phyloP scores from a whole-genome alignment of 805 yeast species.

The Wickerhamiella allomyrinae region DNA sequence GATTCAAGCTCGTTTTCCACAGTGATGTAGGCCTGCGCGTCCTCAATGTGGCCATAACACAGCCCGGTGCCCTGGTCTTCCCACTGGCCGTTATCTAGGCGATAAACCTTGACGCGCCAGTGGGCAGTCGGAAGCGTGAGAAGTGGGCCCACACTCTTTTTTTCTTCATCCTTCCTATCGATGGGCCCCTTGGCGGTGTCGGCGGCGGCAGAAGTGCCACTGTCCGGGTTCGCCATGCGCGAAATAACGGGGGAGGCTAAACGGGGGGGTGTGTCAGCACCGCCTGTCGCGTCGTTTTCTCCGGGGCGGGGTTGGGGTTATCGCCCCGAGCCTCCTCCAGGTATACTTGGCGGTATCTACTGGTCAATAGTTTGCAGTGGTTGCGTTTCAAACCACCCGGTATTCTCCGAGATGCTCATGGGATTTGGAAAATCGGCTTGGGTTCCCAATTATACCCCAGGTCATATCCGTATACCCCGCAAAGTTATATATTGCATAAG shows the following conservation, averaged over 20 bases:
- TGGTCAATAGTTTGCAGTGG: too few relatives aligned
- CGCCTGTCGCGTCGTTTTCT: not conserved
- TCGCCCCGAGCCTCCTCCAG: too few relatives aligned
- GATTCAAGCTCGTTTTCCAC: conserved; percentile 60
- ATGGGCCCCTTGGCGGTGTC: too few relatives aligned
- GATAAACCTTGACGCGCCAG: conserved; percentile 82
- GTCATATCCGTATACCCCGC: too few relatives aligned
- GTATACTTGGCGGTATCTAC: too few relatives aligned
- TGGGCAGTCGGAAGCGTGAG: conserved; percentile 35
- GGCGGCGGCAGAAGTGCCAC: not conserved
- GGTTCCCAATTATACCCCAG: too few relatives aligned
- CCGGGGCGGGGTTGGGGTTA: not conserved
- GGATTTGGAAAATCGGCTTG: too few relatives aligned
- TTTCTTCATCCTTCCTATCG: too few relatives aligned
- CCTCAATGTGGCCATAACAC: conserved; percentile 52
- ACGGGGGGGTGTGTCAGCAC: not conserved
- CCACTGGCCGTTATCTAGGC: conserved; percentile 74
- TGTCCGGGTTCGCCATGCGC: not conserved
- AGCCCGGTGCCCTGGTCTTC: conserved; percentile 85
- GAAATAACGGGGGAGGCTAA: not conserved
- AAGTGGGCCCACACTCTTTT: conserved; percentile 15
- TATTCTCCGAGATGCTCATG: too few relatives aligned
- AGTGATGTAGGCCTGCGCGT: conserved; percentile 35
- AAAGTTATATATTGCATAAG: too few relatives aligned
- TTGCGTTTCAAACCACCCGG: too few relatives aligned